Base-by-base conservation (phyloP, 2,329 filamentous ascomycete species). In the Exophiala spinifera region DNA sequence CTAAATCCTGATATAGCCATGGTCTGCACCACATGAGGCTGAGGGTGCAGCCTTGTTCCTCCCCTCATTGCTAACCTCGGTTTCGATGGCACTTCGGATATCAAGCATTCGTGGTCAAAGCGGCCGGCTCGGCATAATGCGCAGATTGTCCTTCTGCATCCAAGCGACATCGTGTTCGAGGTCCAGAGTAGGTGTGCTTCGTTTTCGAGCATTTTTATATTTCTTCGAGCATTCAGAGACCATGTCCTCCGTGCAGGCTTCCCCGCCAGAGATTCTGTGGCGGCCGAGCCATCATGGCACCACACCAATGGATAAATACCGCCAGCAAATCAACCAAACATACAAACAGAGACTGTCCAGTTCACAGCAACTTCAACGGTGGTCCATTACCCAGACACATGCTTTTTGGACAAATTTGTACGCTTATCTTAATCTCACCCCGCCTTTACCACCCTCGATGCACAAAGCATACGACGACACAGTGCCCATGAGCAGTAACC, bases 381-480 rank as follows among this genome's bases (percentile, higher is more conserved):
- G 73, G 73, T 70, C 67, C 21, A 67, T 73, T 4, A 56, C 64
- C 1, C 63, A 69, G n/a, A 65, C 70, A 3, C 72, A 75, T 45
- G 65, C 71, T 10, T 75, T 76, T 56, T 76, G 73, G 73, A 66
- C 70, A 20, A 70, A 74, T 58, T 61, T 75, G n/a, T 74, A 74
- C 54, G 46, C 62, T 11, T 73, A 72, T 52, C 66, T 71, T 1
- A 63, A 65, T 7, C 61, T 75, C 34, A 42, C 57, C 14, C 60
- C 73, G 1, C 31, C 57, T 11, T 57, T 74, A 2, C 69, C 70
- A n/a, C 48, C 59, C 14, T 17, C 63, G 53, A 63, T 64, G 17
- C 70, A 57, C 5, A 64, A 62, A 46, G 73, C 73, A 11, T 75
- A 72, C 61, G 68, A 75, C 60, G 62, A 67, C 23, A 65, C 49